Conservation (phyloP, 106 monocot species). For the Dioscorea dumetorum region DNA sequence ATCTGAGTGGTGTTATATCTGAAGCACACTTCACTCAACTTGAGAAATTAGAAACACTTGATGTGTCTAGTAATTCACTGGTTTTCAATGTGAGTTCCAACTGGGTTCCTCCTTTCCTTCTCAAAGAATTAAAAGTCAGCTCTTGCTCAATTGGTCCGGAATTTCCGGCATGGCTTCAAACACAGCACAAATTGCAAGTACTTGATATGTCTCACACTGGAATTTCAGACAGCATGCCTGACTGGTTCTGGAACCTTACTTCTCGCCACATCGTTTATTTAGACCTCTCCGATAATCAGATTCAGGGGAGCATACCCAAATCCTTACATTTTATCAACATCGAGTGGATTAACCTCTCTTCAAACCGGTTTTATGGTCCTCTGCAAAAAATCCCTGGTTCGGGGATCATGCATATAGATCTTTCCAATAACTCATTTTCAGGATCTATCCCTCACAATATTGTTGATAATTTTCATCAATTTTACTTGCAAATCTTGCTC, state of each 20-base stretch:
- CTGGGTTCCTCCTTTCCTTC: slow-evolving; percentile 30
- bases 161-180: slow-evolving; percentile 31
- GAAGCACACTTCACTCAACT: slow-evolving; percentile 5
- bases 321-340: neutral
- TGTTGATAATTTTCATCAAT: neutral
- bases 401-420: neutral
- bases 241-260: slow-evolving; percentile 23
- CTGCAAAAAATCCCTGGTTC: too few species aligned
- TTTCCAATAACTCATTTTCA: slow-evolving; percentile 13
- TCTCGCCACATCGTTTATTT: neutral
- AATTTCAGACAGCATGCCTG: slow-evolving; percentile 17
- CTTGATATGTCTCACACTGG: slow-evolving; percentile 10
- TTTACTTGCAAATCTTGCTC: neutral
- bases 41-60: neutral
- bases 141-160: slow-evolving; percentile 8
- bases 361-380: slow-evolving; percentile 3
- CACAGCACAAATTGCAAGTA: slow-evolving; percentile 3
- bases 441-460: slow-evolving; percentile 1
- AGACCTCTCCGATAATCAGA: slow-evolving; percentile 26
- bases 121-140: neutral
- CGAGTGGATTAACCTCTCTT: neutral
- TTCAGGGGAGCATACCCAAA: neutral
- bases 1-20: slow-evolving; percentile 5
- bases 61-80: slow-evolving; percentile 17
- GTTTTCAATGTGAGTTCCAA: slow-evolving; percentile 1